phyloP scores from a whole-genome alignment of 148 eudicot genomes.

The Heliosperma pusillum region DNA sequence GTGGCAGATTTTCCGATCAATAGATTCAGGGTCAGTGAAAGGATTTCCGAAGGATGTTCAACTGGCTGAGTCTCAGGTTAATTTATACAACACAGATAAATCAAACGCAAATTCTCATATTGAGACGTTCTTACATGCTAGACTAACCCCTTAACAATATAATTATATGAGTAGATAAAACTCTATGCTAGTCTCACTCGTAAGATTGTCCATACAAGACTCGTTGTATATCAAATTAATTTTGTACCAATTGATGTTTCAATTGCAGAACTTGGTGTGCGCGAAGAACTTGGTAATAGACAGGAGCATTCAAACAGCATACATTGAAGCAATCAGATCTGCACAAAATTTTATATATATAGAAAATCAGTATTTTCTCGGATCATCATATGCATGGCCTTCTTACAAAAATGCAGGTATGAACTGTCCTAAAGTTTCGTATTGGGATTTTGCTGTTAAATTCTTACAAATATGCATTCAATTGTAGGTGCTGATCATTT shows the following conservation, averaged over 20 bases:
- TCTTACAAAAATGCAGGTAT: conserved; percentile 45
- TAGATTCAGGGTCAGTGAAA: conserved; percentile 87
- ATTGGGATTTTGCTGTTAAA: not conserved
- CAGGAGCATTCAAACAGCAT: conserved; percentile 60
- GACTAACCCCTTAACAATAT: not conserved
- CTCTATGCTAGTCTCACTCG: not conserved
- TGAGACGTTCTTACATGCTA: not conserved
- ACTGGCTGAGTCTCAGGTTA: conserved; percentile 62
- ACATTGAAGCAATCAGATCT: conserved; percentile 61
- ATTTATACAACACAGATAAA: not conserved
- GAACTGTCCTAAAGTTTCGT: not conserved
- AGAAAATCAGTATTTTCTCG: conserved; percentile 65
- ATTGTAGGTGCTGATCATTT: conserved; percentile 53
- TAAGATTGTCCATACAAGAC: not conserved
- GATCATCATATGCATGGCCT: conserved; percentile 65
- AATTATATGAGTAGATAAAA: not conserved
- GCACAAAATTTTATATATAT: conserved; percentile 66
- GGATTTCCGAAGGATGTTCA: conserved; percentile 77
- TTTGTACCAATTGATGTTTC: not conserved
- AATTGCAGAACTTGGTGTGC: conserved; percentile 48
- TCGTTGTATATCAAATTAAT: not conserved
- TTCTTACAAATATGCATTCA: not conserved
- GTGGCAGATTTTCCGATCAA: conserved; percentile 79
- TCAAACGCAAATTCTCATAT: not conserved
- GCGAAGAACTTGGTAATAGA: conserved; percentile 56